Evolutionary conservation across 2,329 filamentous ascomycete species (phyloP).

Genomic region (Penicillium paneum): DNA sequence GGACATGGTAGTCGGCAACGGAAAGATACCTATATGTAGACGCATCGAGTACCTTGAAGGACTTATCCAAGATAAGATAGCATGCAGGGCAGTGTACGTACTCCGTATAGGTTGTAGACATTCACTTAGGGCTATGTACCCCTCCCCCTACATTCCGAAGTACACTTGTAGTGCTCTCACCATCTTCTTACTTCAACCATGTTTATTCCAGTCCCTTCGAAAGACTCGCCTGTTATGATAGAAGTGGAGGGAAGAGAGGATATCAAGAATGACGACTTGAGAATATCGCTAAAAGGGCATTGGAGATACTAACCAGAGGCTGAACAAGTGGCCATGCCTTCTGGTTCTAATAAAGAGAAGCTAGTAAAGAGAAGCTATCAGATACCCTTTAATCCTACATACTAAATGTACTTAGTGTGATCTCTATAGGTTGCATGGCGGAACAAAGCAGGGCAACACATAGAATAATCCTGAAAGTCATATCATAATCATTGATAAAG

Average conservation of each 20-base stretch:
- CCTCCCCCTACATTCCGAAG: constrained; percentile 27
- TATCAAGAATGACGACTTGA: not conserved
- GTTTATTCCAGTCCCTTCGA: too few relatives aligned
- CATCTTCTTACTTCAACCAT: not conserved
- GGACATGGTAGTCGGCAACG: constrained; percentile 25
- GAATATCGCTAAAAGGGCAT: too few relatives aligned
- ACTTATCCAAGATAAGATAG: not conserved
- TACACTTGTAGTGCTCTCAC: not conserved
- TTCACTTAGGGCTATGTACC: not conserved
- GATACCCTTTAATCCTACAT: not conserved
- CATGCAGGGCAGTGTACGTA: too few relatives aligned
- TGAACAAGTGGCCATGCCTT: not conserved
- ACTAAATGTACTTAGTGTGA: too few relatives aligned
- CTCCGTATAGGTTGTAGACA: not conserved
- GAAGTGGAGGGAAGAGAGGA: too few relatives aligned
- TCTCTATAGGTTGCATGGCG: not conserved
- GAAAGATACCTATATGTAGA: not conserved
- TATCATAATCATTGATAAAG: constrained; percentile 1
- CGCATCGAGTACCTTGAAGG: not conserved
- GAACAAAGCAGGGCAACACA: not conserved
- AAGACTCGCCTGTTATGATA: too few relatives aligned
- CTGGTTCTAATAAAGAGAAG: not conserved
- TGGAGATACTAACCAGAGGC: not conserved
- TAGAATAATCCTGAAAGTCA: not conserved
- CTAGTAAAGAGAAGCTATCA: too few relatives aligned